Base-by-base conservation (phyloP, 2,329 filamentous ascomycete genomes). In the Talaromyces islandicus region DNA sequence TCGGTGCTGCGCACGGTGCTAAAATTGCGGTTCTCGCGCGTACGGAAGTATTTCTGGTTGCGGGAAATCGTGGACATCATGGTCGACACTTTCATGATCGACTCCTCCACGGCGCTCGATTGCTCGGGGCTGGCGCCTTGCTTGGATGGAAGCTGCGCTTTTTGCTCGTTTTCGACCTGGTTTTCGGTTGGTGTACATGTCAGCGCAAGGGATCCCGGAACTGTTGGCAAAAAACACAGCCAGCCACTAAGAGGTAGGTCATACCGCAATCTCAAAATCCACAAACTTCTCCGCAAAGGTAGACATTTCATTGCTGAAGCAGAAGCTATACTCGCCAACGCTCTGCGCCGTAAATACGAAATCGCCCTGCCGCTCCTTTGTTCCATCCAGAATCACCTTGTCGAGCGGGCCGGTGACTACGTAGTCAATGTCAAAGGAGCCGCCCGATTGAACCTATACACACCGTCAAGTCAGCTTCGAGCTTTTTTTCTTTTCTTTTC, bases 31-130 rank as follows among this genome's bases (percentile, higher is more conserved):
- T 99, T 99, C 83, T 99, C 94, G 66, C 94, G 88, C 2, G 94
- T 99, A 64, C 95, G 90, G 87, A 99, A 99, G 82, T 99, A 99
- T 76, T 99, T 99, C 73, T 99, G 94, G 81, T 96, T 97, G 71
- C 94, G 86, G 48, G 90, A 92, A 72, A 99, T 94, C 64, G 92
- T 97, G 14, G 92, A 96, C 56, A 99, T 81, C 73, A 96, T 91
- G 64, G 91, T 88, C 12, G 92, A 96, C 62, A 99, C 84, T 81
- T 96, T 97, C 81, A 94, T 91, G 69, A 97, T 89, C 46, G 91
- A 93, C 79, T 99, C 93, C 75, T 97, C 93, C 54, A 99, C 83
- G 7, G 86, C 85, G 53, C 88, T 87, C 1, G 93, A 94, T 76
- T 97, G 92, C 76, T 99, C 94, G 57, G 91, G 88, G 56, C 88